Evolutionary conservation across 2,329 filamentous ascomycete species (phyloP).

Genomic region (Diaporthe sp.): DNA sequence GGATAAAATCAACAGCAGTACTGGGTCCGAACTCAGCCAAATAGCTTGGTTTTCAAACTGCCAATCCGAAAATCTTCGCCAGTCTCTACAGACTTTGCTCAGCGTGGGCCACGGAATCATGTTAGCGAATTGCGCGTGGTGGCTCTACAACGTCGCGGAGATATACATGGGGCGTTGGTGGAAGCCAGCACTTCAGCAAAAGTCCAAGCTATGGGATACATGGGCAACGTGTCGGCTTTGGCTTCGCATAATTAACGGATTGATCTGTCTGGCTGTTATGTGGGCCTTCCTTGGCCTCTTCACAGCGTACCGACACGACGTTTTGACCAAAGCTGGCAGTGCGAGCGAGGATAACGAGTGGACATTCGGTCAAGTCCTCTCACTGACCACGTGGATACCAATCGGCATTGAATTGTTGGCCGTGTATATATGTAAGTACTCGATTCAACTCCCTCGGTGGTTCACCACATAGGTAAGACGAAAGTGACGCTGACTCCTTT

Average conservation of each 20-base stretch:
- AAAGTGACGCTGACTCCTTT: background rate
- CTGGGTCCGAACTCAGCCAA: background rate
- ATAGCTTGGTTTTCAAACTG: background rate
- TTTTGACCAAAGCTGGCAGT: background rate
- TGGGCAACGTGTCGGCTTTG: background rate
- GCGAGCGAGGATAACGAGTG: slow-evolving; percentile 2
- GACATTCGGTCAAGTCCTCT: background rate
- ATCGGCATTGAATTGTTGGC: background rate
- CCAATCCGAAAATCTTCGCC: background rate
- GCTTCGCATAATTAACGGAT: background rate
- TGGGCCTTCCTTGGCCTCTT: background rate
- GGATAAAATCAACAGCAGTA: background rate
- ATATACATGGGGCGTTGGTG: background rate
- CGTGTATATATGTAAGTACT: background rate
- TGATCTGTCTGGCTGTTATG: background rate
- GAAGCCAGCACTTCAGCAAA: background rate
- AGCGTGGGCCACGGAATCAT: background rate
- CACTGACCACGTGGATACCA: background rate
- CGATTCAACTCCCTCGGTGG: background rate
- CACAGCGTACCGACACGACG: background rate
- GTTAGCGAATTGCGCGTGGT: background rate
- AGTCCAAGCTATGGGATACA: background rate
- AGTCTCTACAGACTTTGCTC: background rate
- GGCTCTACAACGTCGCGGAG: background rate
- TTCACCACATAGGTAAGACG: background rate